Evolutionary conservation across 2,329 filamentous ascomycete genomes (phyloP), one percentile per base, ranked within the genome.

Genomic region (Calonectria montana): DNA sequence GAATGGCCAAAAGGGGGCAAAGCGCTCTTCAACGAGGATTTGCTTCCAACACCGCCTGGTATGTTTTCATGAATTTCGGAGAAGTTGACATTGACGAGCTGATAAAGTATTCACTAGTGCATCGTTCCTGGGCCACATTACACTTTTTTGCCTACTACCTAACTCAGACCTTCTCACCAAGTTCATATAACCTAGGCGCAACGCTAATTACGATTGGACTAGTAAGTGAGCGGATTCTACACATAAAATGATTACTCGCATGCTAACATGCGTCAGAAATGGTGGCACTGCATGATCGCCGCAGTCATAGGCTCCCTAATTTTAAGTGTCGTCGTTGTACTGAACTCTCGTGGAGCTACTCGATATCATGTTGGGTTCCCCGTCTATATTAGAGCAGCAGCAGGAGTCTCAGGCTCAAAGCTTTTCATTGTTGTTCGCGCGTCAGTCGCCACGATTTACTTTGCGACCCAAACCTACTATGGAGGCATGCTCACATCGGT

Each of bases 141-240:
- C 57, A 62, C 39, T 62, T 62, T 23, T 62, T 62, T 13, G 37
- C 57, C 4, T 62, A 62, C 23, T 62, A 62, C 35, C 23, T 62
- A 16, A 62, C 57, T 4, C 57, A 62, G 21, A 62, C 57, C 23
- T 62, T 62, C 27, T 62, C 57, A 1, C 57, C 57, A 8, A 62
- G 57, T 13, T 62, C 57, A 16, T 62, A 62, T 13, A 62, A 62
- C 23, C 57, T 62, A 12, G 57, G 57, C 27, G 57, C 57, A 7
- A 62, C 57, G 37, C 57, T 62, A 15, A 43, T 62, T 29, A 62
- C 57, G 1, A 62, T 62, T 31, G 57, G 57, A 29, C 39, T 62
- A 9, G 57, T 62, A 41, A 43, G 57, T 39, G 5, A 2, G 3
- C 7, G 2, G 9, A 8, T 21, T 13, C n/a, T 29, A 16, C 2